These are phyloP conservation scores for Ceratopteris richardii DNA, from an alignment of 75 land plant species.

Conservation along the genomic window DNA sequence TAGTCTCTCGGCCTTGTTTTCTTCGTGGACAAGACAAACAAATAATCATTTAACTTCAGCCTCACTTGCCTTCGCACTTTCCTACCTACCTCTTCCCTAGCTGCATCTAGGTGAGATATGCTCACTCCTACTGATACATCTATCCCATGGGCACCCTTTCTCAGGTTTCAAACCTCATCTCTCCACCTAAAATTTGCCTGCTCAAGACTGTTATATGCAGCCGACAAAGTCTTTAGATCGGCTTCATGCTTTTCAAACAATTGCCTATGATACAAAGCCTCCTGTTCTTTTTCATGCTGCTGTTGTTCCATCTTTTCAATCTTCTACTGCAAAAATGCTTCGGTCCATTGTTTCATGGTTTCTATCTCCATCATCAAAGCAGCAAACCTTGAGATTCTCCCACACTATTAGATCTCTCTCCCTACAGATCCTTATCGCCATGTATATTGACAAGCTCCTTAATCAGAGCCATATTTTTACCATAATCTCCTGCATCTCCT, in stretches of 20 bases:
- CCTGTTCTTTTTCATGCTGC: conserved; percentile 51
- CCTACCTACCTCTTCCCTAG: conserved; percentile 72
- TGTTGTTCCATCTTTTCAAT: conserved; percentile 45
- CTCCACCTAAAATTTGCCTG: conserved; percentile 66
- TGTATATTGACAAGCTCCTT: no score
- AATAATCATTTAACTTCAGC: conserved; percentile 83
- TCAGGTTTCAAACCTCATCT: conserved; percentile 47
- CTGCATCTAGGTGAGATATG: conserved; percentile 38
- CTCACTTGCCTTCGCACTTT: conserved; percentile 89
- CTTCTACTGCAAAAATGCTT: conserved; percentile 47
- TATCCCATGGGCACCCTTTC: conserved; percentile 13
- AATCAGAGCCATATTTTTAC: no score
- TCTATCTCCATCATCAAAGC: conserved; percentile 51
- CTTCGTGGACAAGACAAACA: conserved; percentile 97
- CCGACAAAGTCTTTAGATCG: conserved; percentile 78
- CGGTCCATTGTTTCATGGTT: conserved; percentile 56
- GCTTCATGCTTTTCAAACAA: conserved; percentile 59
- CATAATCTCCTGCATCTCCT: no score
- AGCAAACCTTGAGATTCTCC: background rate
- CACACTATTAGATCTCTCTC: no score
- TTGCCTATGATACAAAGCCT: conserved; percentile 36
- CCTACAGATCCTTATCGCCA: no score
- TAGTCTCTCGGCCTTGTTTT: conserved; percentile 87
- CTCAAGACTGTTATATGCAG: conserved; percentile 93
- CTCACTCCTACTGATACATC: background rate